phyloP scores from a whole-genome alignment of 129 eudicot species.

The Saposhnikovia divaricata region DNA sequence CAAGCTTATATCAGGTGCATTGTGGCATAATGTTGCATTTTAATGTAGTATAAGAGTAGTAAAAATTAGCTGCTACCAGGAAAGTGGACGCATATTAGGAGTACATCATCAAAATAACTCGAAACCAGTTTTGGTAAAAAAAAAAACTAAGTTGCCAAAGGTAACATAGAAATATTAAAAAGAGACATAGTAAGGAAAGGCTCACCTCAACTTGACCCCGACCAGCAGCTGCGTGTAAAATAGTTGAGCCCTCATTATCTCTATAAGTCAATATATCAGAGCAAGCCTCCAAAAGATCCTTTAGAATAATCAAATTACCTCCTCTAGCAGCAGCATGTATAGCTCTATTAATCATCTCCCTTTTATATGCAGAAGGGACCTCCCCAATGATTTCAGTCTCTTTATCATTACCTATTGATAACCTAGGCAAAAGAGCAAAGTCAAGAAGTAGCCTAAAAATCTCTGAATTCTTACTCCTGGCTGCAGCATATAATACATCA shows the following conservation, averaged over 20 bases:
- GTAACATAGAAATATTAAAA: neutral
- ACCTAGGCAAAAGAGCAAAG: constrained; percentile 73
- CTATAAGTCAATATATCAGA: constrained; percentile 51
- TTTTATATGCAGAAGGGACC: constrained; percentile 57
- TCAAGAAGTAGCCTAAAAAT: constrained; percentile 64
- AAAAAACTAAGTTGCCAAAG: neutral
- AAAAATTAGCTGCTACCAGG: neutral
- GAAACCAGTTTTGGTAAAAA: neutral
- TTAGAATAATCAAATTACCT: constrained; percentile 57
- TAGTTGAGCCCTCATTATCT: constrained; percentile 69
- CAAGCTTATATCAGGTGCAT: neutral
- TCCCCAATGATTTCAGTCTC: constrained; percentile 42
- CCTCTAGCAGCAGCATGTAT: constrained; percentile 91
- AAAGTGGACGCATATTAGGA: neutral
- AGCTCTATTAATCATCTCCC: constrained; percentile 86
- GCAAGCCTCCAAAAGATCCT: constrained; percentile 60
- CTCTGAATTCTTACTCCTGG: constrained; percentile 63
- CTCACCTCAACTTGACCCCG: constrained; percentile 85
- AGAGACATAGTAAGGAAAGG: neutral
- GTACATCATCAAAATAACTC: neutral
- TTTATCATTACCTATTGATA: constrained; percentile 31
- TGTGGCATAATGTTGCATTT: neutral
- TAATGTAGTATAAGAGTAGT: neutral
- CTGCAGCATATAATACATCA: constrained; percentile 84
- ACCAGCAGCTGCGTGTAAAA: constrained; percentile 91